Evolutionary conservation across 2,329 filamentous ascomycete genomes (phyloP).

Genomic region (Alternaria consortialis): DNA sequence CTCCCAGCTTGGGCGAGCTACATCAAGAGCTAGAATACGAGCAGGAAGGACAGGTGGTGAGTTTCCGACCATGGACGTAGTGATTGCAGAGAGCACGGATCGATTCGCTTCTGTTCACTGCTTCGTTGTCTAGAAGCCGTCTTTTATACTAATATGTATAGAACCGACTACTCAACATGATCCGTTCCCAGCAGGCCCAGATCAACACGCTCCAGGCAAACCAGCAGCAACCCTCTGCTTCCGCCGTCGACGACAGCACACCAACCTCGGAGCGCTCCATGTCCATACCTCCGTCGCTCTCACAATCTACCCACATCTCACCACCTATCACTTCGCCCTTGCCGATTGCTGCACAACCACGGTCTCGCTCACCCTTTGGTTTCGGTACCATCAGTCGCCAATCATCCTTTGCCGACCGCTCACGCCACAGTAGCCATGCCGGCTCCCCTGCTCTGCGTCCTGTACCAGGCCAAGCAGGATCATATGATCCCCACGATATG

Average conservation of each 20-base stretch:
- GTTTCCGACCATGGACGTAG: slow-evolving; percentile 31
- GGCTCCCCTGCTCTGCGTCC: slow-evolving; percentile 61
- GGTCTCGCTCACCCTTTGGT: slow-evolving; percentile 48
- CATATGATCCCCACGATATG: slow-evolving; percentile 67
- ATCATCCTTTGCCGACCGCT: slow-evolving; percentile 53
- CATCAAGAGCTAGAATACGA: slow-evolving; percentile 82
- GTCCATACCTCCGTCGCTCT: slow-evolving; percentile 49
- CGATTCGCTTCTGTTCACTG: background rate
- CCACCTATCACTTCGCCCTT: slow-evolving; percentile 48
- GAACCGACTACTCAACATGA: slow-evolving; percentile 81
- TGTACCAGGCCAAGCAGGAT: slow-evolving; percentile 55
- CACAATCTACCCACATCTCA: slow-evolving; percentile 33
- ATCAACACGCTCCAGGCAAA: slow-evolving; percentile 65
- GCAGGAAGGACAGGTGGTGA: slow-evolving; percentile 78
- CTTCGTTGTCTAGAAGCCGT: background rate
- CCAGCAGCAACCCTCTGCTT: slow-evolving; percentile 52
- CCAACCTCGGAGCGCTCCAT: slow-evolving; percentile 59
- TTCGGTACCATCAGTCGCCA: slow-evolving; percentile 54
- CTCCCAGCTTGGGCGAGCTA: slow-evolving; percentile 77
- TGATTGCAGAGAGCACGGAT: background rate
- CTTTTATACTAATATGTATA: slow-evolving; percentile 38
- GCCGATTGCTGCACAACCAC: slow-evolving; percentile 59
- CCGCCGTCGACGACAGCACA: slow-evolving; percentile 63
- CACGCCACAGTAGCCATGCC: slow-evolving; percentile 50
- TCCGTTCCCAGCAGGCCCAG: slow-evolving; percentile 77